These are phyloP conservation scores for Baeospora myosura DNA, from an alignment of 1,284 basidiomycete genomes.

Conservation along the genomic window DNA sequence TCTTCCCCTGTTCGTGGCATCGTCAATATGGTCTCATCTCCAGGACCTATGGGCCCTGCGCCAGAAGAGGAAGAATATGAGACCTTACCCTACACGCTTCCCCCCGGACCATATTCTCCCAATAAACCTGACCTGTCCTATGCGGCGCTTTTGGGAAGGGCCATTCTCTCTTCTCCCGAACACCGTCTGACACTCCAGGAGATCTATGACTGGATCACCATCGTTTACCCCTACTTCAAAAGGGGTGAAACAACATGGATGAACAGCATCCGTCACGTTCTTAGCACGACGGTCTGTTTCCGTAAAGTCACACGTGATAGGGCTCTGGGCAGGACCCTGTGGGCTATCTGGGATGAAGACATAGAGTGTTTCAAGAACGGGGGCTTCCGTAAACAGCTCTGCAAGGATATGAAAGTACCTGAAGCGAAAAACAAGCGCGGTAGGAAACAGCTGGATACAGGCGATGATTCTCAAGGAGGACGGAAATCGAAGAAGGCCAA, in stretches of 20 bases:
- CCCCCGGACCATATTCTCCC: slow-evolving; percentile 73
- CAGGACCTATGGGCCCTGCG: slow-evolving; percentile 58
- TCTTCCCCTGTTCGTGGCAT: slow-evolving; percentile 48
- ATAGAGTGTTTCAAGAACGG: slow-evolving; percentile 63
- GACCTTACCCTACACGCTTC: slow-evolving; percentile 66
- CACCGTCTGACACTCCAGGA: slow-evolving; percentile 89
- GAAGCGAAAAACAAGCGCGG: slow-evolving; percentile 27
- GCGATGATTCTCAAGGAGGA: slow-evolving; percentile 23
- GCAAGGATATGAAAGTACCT: slow-evolving; percentile 51
- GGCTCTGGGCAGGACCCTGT: slow-evolving; percentile 62
- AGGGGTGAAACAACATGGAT: slow-evolving; percentile 93
- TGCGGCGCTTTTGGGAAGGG: slow-evolving; percentile 93
- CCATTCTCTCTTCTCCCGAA: slow-evolving; percentile 78
- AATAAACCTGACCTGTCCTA: slow-evolving; percentile 83
- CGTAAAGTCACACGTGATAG: slow-evolving; percentile 63
- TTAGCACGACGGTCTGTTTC: slow-evolving; percentile 77
- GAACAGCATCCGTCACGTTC: slow-evolving; percentile 84
- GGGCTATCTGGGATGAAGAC: slow-evolving; percentile 72
- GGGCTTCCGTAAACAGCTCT: slow-evolving; percentile 63
- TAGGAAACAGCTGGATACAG: slow-evolving; percentile 30
- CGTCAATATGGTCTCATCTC: slow-evolving; percentile 72
- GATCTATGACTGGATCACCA: slow-evolving; percentile 94
- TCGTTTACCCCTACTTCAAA: slow-evolving; percentile 90
- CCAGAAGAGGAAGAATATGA: slow-evolving; percentile 56
- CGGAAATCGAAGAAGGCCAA: slow-evolving; percentile 14